Evolutionary conservation across 192 early-diverging fungal genomes (phyloP).

Genomic region (Coemansia asiatica): DNA sequence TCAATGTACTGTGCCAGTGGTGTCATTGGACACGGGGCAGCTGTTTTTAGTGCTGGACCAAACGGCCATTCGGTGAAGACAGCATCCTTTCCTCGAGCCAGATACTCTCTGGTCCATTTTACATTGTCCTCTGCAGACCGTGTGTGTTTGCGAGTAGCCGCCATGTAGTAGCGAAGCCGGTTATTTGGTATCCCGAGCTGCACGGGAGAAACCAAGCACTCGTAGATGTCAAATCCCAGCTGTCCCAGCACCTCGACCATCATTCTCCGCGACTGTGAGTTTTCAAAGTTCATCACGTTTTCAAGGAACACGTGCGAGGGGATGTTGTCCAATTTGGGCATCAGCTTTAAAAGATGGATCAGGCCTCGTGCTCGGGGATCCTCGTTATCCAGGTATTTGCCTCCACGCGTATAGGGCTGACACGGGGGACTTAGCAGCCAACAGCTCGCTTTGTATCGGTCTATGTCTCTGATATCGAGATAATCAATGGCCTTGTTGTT

Average conservation of each 20-base stretch:
- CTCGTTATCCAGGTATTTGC: constrained; percentile 71
- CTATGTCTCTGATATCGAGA: constrained; percentile 28
- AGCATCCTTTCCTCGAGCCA: constrained; percentile 19
- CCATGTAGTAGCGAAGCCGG: constrained; percentile 39
- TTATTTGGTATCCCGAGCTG: constrained; percentile 50
- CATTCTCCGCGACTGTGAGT: constrained; percentile 31
- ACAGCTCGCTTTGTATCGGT: constrained; percentile 67
- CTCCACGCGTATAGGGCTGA: constrained; percentile 79
- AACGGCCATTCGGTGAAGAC: constrained; percentile 39
- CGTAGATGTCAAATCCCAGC: constrained; percentile 32
- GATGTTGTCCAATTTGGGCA: constrained; percentile 21
- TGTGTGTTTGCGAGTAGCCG: constrained; percentile 13
- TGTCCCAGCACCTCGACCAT: constrained; percentile 28
- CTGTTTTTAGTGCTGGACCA: constrained; percentile 16
- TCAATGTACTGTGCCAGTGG: constrained; percentile 32
- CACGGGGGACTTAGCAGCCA: constrained; percentile 95
- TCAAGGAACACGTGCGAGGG: constrained; percentile 37
- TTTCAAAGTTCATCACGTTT: constrained; percentile 56
- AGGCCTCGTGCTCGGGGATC: constrained; percentile 43
- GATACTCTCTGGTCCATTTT: constrained; percentile 16
- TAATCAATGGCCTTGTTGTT: constrained; percentile 54
- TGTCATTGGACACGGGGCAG: neutral
- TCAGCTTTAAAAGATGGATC: constrained; percentile 34
- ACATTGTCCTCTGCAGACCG: constrained; percentile 5
- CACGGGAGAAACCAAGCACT: constrained; percentile 44